Percentiles rank a stretch among this genome's conserved stretches.
phyloP scores from a whole-genome alignment of 768 basidiomycete species.

The Tephrocybe sp. region DNA sequence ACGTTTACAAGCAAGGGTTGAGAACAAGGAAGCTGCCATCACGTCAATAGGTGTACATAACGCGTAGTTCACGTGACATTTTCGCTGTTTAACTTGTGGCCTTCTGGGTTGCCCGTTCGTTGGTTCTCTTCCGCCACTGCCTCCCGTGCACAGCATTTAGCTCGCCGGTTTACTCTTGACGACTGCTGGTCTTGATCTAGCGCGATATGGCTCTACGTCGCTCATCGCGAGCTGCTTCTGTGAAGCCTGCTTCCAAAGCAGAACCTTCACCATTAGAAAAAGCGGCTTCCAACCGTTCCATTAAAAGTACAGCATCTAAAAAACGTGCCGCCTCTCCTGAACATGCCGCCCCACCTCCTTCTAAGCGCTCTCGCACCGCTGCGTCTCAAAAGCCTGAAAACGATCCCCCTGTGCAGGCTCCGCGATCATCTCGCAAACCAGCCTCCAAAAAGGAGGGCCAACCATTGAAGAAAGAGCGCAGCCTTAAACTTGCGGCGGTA shows the following conservation, averaged over 20 bases:
- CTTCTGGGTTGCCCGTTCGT: conserved; percentile 1
- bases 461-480: conserved; percentile 16
- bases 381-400: conserved; percentile 42
- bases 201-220: conserved; percentile 43
- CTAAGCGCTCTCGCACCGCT: conserved; percentile 46
- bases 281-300: conserved; percentile 26
- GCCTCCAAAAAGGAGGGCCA: conserved; percentile 21
- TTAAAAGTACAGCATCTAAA: conserved; percentile 28
- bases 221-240: conserved; percentile 49
- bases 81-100: conserved; percentile 9
- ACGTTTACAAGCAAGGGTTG: no score
- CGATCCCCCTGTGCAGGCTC: conserved; percentile 27
- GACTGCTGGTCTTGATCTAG: neutral
- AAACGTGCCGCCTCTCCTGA: conserved; percentile 55
- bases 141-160: conserved; percentile 2
- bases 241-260: conserved; percentile 38
- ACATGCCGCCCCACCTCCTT: conserved; percentile 37
- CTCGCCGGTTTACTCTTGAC: conserved; percentile 10
- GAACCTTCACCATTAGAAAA: conserved; percentile 29
- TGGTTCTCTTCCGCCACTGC: conserved; percentile 14
- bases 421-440: conserved; percentile 25
- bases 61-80: conserved; percentile 38
- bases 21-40: no score
- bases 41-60: conserved; percentile 29
- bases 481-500: conserved; percentile 20